Evolutionary conservation across 2,329 filamentous ascomycete genomes (phyloP).

Genomic region (Phyllosticta ampelicida): DNA sequence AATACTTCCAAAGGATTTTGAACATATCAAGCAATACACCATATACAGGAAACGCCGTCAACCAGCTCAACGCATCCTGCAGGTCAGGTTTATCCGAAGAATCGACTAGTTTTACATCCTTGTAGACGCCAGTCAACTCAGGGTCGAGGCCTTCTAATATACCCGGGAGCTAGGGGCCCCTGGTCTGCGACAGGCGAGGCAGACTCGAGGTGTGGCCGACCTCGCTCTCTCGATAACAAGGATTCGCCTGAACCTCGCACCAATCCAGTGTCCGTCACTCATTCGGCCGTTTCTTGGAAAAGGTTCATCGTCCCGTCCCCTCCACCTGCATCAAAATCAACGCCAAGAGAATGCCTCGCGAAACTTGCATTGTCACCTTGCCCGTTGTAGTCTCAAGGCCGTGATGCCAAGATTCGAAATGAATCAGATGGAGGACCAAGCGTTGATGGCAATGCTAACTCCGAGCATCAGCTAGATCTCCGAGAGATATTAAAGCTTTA

Average conservation of each 20-base stretch:
- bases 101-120: not conserved
- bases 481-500: not conserved
- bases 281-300: not conserved
- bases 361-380: not conserved
- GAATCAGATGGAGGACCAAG: not conserved
- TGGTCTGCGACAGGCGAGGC: not conserved
- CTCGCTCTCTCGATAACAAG: not conserved
- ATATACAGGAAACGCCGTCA: too few species aligned
- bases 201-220: not conserved
- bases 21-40: too few species aligned
- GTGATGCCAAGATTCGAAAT: not conserved
- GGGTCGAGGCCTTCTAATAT: too few species aligned
- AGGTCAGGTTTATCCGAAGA: not conserved
- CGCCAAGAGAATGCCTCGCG: not conserved
- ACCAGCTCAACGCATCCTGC: not conserved
- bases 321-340: not conserved
- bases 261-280: not conserved
- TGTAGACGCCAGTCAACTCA: not conserved
- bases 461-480: not conserved
- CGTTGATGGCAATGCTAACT: not conserved
- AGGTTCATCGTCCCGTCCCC: not conserved
- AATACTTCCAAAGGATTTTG: too few species aligned
- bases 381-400: not conserved
- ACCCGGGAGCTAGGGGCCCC: not conserved
- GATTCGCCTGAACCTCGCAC: not conserved